Base-by-base conservation (phyloP, 2,329 filamentous ascomycete genomes). In the Pseudocercospora pini-densiflorae region DNA sequence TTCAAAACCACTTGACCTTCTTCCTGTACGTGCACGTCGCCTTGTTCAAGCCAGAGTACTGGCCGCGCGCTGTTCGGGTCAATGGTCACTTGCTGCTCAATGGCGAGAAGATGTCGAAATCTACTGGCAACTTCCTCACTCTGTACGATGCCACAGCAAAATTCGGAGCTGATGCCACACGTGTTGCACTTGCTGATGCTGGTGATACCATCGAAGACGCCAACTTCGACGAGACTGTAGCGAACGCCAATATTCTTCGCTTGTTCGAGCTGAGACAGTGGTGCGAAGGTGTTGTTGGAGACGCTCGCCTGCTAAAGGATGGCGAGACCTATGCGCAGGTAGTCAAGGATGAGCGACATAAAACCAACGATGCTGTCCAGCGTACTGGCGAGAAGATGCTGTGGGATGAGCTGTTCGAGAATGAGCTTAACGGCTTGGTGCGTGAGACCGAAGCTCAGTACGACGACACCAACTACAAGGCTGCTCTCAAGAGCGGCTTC, bases 21-120 rank as follows among this genome's bases (percentile, higher is more conserved):
- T 95, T 92, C 86, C 86, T 98, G 62, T 98, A 98, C 82, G 90
- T 94, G 72, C 95, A 98, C 79, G 80, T 95, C 70, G 95, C 95
- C 10, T 86, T 99, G 51, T 98, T 97, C 85, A 88, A 89, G 12
- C 87, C 88, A 66, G 88, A 94, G 79, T 96, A 93, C 84, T 97
- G 94, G 93, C 95, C 95, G 10, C 87, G 87, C 60, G 89, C 89
- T 69, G 86, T 98, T 71, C 91, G 95, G 71, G 90, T 92, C 69
- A 99, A 99, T 77, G 95, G 95, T 1, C 94, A 98, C 81, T 82
- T 98, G 75, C 88, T 97, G 79, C 85, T 99, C 70, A 99, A 99
- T 78, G 94, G 94, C 59, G 92, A 97, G 78, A 99, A 99, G 87
- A 99, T 99, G 95, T 91, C 89, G 79, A 99, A 99, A 84, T 94